Base-by-base conservation (phyloP, 192 early-diverging fungal species). In the Coemansia sp. region DNA sequence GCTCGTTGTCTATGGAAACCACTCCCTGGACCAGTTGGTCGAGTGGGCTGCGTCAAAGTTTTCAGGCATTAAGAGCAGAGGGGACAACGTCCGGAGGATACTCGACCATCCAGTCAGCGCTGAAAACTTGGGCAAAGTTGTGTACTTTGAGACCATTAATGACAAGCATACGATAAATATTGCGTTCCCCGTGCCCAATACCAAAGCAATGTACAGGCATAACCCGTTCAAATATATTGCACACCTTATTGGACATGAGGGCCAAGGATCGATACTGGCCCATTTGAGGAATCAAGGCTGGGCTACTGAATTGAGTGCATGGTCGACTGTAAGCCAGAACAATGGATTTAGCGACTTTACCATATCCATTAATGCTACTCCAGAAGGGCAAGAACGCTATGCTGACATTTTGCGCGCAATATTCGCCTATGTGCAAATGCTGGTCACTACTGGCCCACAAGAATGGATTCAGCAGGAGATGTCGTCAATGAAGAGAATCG, bases 1-100 rank as follows among this genome's bases (percentile, higher is more conserved):
- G 77, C 82, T 97, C 11, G 88, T 90, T 19, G 81, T 99, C 35
- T 62, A 94, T 12, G 95, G 94, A 43, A 86, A 88, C 71, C 93
- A 96, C 76, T 79, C 93, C 2, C 47, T 71, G 3, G 91, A 95
- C 65, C 67, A 88, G 67, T 80, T 97, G 59, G 76, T 84, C 7
- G 75, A 89, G 40, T 92, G 91, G 94, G 89, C 89, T 0, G 91
- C 92, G 12, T 77, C 87, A 19, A 92, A 88, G 67, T 94, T 97
- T 59, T 90, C 92, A 0, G 77, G 65, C 19, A 85, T 99, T 43
- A 76, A 81, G 46, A 94, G 93, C 78, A 92, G 88, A 73, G 74
- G 85, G 53, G 79, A 91, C 60, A 83, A 84, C 15, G 88, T 92
- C 60, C 41, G 9, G 41, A 42, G 10, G 17, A 2, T 11, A 2